Evolutionary conservation across 495 filamentous ascomycete genomes (phyloP).

Genomic region (Niebla homalea): DNA sequence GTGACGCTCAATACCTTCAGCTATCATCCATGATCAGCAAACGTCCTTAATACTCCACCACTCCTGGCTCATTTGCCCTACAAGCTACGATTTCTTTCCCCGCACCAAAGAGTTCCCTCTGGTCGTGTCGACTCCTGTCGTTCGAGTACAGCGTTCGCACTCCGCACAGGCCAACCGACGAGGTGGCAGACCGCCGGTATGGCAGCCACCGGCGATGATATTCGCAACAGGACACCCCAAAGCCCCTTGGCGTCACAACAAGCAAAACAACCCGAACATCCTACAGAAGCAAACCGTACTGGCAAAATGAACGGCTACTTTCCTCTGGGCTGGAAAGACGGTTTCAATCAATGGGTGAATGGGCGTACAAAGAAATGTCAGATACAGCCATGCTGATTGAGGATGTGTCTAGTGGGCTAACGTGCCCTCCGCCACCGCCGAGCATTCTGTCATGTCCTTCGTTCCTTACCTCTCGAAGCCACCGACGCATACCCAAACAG

Average conservation of each 20-base stretch:
- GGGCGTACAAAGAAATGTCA: background rate
- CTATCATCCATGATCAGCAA: no score
- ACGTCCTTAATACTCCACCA: no score
- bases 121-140: no score
- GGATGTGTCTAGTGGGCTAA: slow-evolving; percentile 55
- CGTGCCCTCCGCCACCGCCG: slow-evolving; percentile 67
- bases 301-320: slow-evolving; percentile 40
- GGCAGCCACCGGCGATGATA: slow-evolving; percentile 18
- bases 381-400: slow-evolving; percentile 2
- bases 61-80: no score
- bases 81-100: no score
- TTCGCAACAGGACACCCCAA: slow-evolving; percentile 29
- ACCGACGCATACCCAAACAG: slow-evolving; percentile 57
- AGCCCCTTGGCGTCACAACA: slow-evolving; percentile 39
- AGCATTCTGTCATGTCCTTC: slow-evolving; percentile 78
- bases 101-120: no score
- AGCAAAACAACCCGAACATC: slow-evolving; percentile 24
- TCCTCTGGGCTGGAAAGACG: slow-evolving; percentile 82
- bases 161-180: background rate
- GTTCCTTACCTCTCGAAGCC: slow-evolving; percentile 65
- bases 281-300: slow-evolving; percentile 20
- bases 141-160: no score
- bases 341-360: slow-evolving; percentile 75
- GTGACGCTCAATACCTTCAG: no score
- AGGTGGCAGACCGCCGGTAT: slow-evolving; percentile 5